Conservation (phyloP, 2,329 filamentous ascomycete genomes). For the Rutstroemia sp. region DNA sequence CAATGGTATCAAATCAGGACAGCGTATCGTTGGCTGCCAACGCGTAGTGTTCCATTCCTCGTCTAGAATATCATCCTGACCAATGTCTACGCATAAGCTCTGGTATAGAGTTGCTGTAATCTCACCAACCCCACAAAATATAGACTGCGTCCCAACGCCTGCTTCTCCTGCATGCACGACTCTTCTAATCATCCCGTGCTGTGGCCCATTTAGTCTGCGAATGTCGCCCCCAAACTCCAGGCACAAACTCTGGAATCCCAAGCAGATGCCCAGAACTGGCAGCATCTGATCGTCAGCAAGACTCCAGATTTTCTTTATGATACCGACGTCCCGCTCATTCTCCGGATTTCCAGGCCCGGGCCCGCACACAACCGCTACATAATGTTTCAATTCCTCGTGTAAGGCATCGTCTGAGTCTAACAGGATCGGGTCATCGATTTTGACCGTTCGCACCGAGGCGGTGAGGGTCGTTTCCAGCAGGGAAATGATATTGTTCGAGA, state of each 20-base stretch:
- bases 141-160: conserved; percentile 9
- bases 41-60: conserved; percentile 19
- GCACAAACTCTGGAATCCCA: conserved; percentile 63
- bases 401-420: conserved; percentile 38
- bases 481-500: conserved; percentile 88
- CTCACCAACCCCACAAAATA: conserved; percentile 26
- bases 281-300: conserved; percentile 51
- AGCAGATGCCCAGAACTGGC: conserved; percentile 72
- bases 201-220: conserved; percentile 42
- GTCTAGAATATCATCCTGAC: conserved; percentile 18
- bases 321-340: conserved; percentile 67
- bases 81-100: conserved; percentile 32
- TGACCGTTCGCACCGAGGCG: conserved; percentile 62
- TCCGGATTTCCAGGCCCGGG: conserved; percentile 82
- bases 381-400: conserved; percentile 46
- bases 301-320: conserved; percentile 70
- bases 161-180: conserved; percentile 40
- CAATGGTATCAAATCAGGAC: conserved; percentile 26
- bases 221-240: conserved; percentile 50
- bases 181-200: conserved; percentile 55
- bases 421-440: conserved; percentile 56
- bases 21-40: conserved; percentile 18
- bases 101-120: conserved; percentile 35
- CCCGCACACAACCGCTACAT: conserved; percentile 82
- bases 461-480: conserved; percentile 64